Evolutionary conservation across 2,329 filamentous ascomycete genomes (phyloP).

Genomic region (Penicillium sp.): DNA sequence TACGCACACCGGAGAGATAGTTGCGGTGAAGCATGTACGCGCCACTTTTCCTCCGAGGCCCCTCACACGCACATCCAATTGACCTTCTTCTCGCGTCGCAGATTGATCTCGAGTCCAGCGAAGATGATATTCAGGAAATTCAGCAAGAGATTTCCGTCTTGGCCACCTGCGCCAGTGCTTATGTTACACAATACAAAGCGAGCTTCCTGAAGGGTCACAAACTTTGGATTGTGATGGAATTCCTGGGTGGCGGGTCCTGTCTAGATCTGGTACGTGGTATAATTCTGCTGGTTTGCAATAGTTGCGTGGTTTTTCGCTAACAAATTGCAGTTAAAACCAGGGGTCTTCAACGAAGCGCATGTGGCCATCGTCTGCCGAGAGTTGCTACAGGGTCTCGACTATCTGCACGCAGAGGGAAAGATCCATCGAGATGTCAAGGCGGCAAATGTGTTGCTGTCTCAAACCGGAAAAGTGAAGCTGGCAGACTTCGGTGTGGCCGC

Average conservation of each 20-base stretch:
- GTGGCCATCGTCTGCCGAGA: constrained; percentile 94
- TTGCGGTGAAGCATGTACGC: constrained; percentile 92
- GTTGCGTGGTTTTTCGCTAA: constrained; percentile 15
- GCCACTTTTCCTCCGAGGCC: constrained; percentile 1
- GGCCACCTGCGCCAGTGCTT: constrained; percentile 89
- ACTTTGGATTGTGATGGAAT: constrained; percentile 99
- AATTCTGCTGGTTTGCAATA: not conserved
- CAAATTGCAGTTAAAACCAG: constrained; percentile 72
- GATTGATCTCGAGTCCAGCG: constrained; percentile 98
- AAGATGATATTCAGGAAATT: constrained; percentile 97
- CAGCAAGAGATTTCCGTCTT: constrained; percentile 95
- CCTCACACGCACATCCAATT: constrained; percentile 4
- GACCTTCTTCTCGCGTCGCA: constrained; percentile 39
- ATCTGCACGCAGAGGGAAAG: constrained; percentile 89
- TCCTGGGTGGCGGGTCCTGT: constrained; percentile 89
- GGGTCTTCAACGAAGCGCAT: constrained; percentile 80
- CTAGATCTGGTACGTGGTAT: constrained; percentile 71
- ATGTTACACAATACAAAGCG: constrained; percentile 93
- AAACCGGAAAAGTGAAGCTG: constrained; percentile 86
- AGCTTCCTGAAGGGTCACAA: constrained; percentile 96
- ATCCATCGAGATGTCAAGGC: constrained; percentile 97
- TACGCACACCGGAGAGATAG: constrained; percentile 81
- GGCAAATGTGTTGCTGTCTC: constrained; percentile 90
- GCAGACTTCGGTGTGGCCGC: constrained; percentile 97
- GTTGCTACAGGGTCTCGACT: constrained; percentile 83